Base-by-base conservation (phyloP, 225 moss, liverwort and hornwort genomes). In the Bryoerythrophyllum caledonicum region DNA sequence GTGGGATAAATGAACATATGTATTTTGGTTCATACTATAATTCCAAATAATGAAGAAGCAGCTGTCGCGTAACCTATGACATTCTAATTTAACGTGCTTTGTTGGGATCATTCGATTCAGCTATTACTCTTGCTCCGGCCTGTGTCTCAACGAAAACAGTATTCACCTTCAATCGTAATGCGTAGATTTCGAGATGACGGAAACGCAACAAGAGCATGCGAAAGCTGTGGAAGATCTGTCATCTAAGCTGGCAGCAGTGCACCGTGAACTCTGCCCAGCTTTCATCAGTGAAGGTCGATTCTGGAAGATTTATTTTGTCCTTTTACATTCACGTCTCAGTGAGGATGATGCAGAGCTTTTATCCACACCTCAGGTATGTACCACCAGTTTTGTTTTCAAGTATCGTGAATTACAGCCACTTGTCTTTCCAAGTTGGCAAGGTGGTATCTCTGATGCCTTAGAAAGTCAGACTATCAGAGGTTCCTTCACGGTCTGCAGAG, bases 291-390 rank as follows among this genome's bases (percentile, higher is more conserved):
- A 86, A 67, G 83, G 81, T 43, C 92, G 92, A 27, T 96, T 96
- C 74, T 96, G 96, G 96, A 88, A 90, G 80, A 91, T 94, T 74
- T 96, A 96, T 78, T 89, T 94, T 80, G 94, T 94, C 67, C 87
- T 96, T 41, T 75, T 92, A 79, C 89, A 96, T 76, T 92, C 96
- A 55, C 92, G 92, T 72, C 89, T 96, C 8, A 94, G 67, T 80
- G 85, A 87, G 49, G 86, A 91, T 70, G 94, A 91, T 80, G 89
- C 92, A 59, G 81, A 83, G 27, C 86, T 90, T 67, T 73, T 94
- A 35, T 94, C 90, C 63, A 92, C 88, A 69, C 80, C 77, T 37
- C 94, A 92, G 91, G 96, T 96, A 80, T 72, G 43, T 59, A 57
- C 63, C 61, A n/a, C 24, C 16, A 63, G 35, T 52, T 8, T 72